These are phyloP conservation scores for Hygrocybe punicea DNA, from an alignment of 768 basidiomycete species.

Conservation along the genomic window DNA sequence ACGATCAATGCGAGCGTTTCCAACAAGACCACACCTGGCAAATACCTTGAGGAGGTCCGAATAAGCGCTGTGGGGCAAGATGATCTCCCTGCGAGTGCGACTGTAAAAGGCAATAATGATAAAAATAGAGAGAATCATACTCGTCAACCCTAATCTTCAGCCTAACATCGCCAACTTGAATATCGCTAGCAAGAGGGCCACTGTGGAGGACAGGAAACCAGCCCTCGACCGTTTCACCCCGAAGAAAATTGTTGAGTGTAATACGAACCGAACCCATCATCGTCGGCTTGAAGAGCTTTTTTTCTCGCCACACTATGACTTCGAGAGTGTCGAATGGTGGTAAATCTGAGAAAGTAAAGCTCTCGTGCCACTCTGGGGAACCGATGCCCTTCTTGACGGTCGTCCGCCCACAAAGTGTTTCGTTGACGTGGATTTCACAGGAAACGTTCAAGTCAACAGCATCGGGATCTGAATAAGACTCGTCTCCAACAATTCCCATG, in stretches of 20 bases:
- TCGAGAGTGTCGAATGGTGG: slow-evolving; percentile 74
- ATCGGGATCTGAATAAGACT: slow-evolving; percentile 43
- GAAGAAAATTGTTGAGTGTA: slow-evolving; percentile 64
- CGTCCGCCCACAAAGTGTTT: slow-evolving; percentile 66
- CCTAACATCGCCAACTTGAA: slow-evolving; percentile 72
- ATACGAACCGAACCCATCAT: slow-evolving; percentile 62
- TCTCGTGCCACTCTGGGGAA: slow-evolving; percentile 80
- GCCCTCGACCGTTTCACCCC: slow-evolving; percentile 73
- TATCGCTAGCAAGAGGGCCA: slow-evolving; percentile 45
- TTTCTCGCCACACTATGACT: slow-evolving; percentile 67
- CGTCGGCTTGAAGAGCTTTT: slow-evolving; percentile 53
- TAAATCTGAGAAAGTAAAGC: slow-evolving; percentile 67
- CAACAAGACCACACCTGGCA: not conserved
- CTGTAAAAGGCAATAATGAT: not conserved
- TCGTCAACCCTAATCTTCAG: slow-evolving; percentile 74
- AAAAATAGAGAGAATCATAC: slow-evolving; percentile 37
- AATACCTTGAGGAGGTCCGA: slow-evolving; percentile 55
- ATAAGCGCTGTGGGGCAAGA: slow-evolving; percentile 68
- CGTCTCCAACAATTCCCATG: slow-evolving; percentile 28
- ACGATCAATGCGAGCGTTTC: not conserved
- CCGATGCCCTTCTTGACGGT: slow-evolving; percentile 65
- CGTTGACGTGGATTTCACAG: slow-evolving; percentile 75
- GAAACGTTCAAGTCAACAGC: slow-evolving; percentile 66
- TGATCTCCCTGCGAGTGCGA: slow-evolving; percentile 57
- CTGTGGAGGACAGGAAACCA: slow-evolving; percentile 75